phyloP scores from a whole-genome alignment of 2,329 filamentous ascomycete species.

The Pleoardoris graminearum region DNA sequence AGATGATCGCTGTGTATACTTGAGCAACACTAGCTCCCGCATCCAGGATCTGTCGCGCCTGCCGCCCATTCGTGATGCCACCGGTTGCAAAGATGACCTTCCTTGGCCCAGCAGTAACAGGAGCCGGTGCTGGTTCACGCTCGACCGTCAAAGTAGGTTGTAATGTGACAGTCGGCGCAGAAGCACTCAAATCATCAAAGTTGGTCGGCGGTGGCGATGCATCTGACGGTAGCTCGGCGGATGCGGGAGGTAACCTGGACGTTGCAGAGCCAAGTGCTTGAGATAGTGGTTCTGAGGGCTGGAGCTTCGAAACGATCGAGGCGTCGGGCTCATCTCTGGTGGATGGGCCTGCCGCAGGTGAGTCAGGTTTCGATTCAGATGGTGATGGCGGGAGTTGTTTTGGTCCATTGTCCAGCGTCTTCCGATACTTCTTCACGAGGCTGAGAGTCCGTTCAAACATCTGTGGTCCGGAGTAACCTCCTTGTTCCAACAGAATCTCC shows the following conservation, averaged over 20 bases:
- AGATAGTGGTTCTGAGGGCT: conserved; percentile 9
- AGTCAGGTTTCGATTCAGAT: conserved; percentile 6
- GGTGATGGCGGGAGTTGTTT: conserved; percentile 21
- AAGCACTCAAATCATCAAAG: conserved; percentile 35
- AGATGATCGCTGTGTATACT: conserved; percentile 80
- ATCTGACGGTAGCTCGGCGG: conserved; percentile 22
- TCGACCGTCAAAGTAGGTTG: conserved; percentile 17
- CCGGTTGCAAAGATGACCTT: conserved; percentile 94
- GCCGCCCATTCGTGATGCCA: conserved; percentile 84
- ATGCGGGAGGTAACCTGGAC: conserved; percentile 15
- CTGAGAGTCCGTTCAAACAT: conserved; percentile 80
- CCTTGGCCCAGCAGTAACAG: conserved; percentile 39
- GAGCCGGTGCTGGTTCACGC: conserved; percentile 26
- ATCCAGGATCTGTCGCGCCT: conserved; percentile 80
- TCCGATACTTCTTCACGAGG: conserved; percentile 78
- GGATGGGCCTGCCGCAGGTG: conserved; percentile 12
- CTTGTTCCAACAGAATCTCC: conserved; percentile 70
- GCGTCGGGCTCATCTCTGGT: conserved; percentile 18
- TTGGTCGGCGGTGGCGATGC: conserved; percentile 27
- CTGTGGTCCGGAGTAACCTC: conserved; percentile 88
- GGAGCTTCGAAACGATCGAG: conserved; percentile 23
- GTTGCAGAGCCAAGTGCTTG: conserved; percentile 6
- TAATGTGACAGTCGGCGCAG: conserved; percentile 31
- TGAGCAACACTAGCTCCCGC: conserved; percentile 90
- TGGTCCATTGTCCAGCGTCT: conserved; percentile 51